Evolutionary conservation across 1,139 yeast genomes (phyloP), one percentile per base, ranked within the genome.

Genomic region (Citeromyces siamensis): DNA sequence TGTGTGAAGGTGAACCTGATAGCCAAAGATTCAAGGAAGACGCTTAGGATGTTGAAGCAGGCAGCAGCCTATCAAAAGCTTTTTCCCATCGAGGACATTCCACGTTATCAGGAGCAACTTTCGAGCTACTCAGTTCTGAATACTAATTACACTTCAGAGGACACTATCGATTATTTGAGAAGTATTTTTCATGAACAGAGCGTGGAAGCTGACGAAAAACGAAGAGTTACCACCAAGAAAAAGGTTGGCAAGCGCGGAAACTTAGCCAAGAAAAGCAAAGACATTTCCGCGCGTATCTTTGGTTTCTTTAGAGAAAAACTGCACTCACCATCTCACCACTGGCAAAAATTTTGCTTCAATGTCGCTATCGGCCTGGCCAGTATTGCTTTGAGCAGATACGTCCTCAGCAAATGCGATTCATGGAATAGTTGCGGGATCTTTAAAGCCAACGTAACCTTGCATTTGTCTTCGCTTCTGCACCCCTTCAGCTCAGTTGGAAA

Each of bases 41-140:
- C 70, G 28, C 53, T 52, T 22, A 52, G 52, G 32, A 62, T 71
- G n/a, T 45, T 71, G 27, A 55, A 56, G 37, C 42, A 49, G 26
- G 56, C 76, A 2, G 47, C 52, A 16, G 36, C 37, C 3, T 52
- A 64, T 33, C 50, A 60, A 36, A 54, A 56, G 14, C 42, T 44
- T 2, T 55, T 46, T 38, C 67, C 68, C 1, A 40, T 49, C 5
- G 10, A 18, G 0, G 20, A 32, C 5, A 33, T 56, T n/a, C 37
- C 35, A 6, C 10, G 40, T 2, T 41, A 42, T 28, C 36, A 37
- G 9, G 38, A 53, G 1, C 46, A 48, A 12, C 42, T 55, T 1
- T 50, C 64, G 4, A 44, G 18, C 13, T 49, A 42, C 35, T 53
- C 57, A 4, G 45, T 44, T 26, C 41, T 53, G 22, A 49, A 44